Conservation (phyloP, 768 basidiomycete genomes). For the Trametopsis cervina region DNA sequence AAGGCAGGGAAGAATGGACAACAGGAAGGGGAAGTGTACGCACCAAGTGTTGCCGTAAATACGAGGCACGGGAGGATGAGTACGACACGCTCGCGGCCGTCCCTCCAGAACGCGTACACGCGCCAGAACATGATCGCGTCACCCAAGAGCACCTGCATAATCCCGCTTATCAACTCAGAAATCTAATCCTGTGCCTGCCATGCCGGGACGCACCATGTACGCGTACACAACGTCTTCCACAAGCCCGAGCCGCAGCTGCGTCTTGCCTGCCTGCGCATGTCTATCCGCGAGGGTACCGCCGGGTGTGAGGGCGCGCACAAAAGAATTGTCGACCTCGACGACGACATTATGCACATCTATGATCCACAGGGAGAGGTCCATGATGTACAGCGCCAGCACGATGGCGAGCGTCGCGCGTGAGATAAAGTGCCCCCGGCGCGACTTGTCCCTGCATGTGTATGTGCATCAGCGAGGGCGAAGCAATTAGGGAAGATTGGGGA, state of each 20-base stretch:
- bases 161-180: background rate
- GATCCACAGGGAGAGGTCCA: slow-evolving; percentile 14
- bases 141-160: slow-evolving; percentile 16
- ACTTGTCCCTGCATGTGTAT: background rate
- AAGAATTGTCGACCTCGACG: slow-evolving; percentile 10
- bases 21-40: background rate
- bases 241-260: slow-evolving; percentile 6
- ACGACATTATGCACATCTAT: slow-evolving; percentile 17
- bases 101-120: slow-evolving; percentile 15
- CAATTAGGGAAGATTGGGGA: background rate
- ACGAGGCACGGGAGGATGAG: slow-evolving; percentile 12
- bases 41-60: slow-evolving; percentile 15
- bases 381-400: slow-evolving; percentile 9
- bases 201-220: slow-evolving; percentile 13
- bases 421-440: background rate
- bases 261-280: background rate
- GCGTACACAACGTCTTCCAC: slow-evolving; percentile 15
- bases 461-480: background rate
- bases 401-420: background rate
- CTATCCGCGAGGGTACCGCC: slow-evolving; percentile 5
- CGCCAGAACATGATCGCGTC: slow-evolving; percentile 20
- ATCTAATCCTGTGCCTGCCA: background rate
- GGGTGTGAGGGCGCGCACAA: no score
- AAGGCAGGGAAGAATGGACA: background rate
- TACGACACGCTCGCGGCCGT: slow-evolving; percentile 11